Conservation (phyloP, 176 grass and related monocot species). For the Phoenix roebelenii region DNA sequence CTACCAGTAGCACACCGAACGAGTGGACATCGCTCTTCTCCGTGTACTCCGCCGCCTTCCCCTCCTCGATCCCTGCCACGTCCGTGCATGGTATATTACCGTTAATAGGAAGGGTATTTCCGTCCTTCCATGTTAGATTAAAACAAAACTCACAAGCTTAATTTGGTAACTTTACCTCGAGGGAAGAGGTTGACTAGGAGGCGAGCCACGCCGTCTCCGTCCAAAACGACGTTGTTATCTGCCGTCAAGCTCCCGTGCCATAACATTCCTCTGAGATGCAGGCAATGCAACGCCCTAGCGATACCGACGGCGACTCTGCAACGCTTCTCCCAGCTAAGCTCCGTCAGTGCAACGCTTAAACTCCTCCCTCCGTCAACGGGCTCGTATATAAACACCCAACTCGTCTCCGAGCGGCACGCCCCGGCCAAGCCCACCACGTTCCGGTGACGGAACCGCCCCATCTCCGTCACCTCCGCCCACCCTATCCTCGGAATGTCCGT, state of each 20-base stretch:
- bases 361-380: background rate
- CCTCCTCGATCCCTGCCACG: too few relatives aligned
- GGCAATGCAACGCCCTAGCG: too few relatives aligned
- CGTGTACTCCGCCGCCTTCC: background rate
- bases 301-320: too few relatives aligned
- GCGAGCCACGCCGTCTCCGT: background rate
- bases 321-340: too few relatives aligned
- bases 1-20: conserved; percentile 6
- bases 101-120: too few relatives aligned
- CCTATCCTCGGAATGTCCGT: background rate
- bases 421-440: conserved; percentile 3
- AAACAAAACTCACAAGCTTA: too few relatives aligned
- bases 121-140: too few relatives aligned
- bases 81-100: too few relatives aligned
- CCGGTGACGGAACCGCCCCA: background rate
- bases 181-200: background rate
- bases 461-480: conserved; percentile 8
- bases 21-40: conserved; percentile 3
- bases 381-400: conserved; percentile 1
- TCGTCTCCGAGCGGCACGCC: conserved; percentile 7
- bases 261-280: too few relatives aligned
- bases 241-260: too few relatives aligned
- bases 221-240: conserved; percentile 2
- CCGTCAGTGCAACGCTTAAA: background rate
- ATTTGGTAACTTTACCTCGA: conserved; percentile 1